A percentile compares a stretch with the other conserved stretches of the same genome.
Evolutionary conservation across 371 early-diverging fungal species (phyloP).

Genomic region (Batrachochytrium dendrobatidis): DNA sequence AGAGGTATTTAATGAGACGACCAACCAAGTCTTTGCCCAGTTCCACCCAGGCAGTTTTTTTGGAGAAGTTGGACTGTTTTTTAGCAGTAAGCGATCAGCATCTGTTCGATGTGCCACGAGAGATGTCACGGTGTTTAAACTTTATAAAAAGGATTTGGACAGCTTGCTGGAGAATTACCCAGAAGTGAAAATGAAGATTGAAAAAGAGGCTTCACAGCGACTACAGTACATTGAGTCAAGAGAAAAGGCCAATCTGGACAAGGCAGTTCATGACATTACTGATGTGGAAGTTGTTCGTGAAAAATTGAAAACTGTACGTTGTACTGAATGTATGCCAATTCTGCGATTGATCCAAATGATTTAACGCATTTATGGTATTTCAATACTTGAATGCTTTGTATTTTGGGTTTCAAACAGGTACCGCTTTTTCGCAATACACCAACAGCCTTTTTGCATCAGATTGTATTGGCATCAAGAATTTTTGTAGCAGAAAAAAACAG

Average conservation of each 20-base stretch:
- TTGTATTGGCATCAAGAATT: constrained; percentile 32
- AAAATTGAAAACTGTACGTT: constrained; percentile 29
- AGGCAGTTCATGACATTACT: constrained; percentile 21
- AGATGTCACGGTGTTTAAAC: constrained; percentile 33
- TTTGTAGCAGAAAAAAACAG: constrained; percentile 24
- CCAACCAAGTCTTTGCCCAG: constrained; percentile 27
- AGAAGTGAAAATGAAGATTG: constrained; percentile 32
- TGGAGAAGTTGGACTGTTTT: constrained; percentile 42
- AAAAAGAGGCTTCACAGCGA: constrained; percentile 31
- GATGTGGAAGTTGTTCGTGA: constrained; percentile 43
- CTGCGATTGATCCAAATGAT: too few relatives aligned
- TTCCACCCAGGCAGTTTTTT: constrained; percentile 42
- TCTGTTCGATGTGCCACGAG: constrained; percentile 27
- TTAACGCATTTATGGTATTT: too few relatives aligned
- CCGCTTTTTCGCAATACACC: constrained; percentile 33
- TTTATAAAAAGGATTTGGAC: constrained; percentile 31
- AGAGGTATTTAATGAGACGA: constrained; percentile 34
- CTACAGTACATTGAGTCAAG: constrained; percentile 31
- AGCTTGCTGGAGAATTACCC: constrained; percentile 30
- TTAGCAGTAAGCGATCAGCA: constrained; percentile 33
- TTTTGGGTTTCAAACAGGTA: constrained; percentile 17
- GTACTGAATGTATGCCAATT: neutral
- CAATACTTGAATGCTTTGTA: neutral
- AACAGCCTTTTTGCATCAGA: constrained; percentile 33
- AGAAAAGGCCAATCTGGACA: constrained; percentile 25